Evolutionary conservation across 2,329 filamentous ascomycete species (phyloP), one percentile per base, ranked within the genome.

Genomic region (Graphilbum fragrans): DNA sequence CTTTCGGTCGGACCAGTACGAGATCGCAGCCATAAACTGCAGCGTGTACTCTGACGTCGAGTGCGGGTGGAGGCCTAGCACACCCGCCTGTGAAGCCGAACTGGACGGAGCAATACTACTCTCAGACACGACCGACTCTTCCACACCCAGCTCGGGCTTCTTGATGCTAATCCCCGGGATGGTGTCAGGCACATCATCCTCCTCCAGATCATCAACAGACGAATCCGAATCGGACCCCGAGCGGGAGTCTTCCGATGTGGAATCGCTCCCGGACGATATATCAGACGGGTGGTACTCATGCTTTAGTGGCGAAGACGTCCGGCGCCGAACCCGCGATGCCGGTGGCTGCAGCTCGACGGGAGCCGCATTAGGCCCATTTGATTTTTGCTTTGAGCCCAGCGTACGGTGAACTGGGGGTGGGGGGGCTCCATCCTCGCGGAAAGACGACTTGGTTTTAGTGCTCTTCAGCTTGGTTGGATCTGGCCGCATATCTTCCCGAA

Each of bases 281-380:
- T 80, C 75, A 1, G 92, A 96, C 14, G 90, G 90, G 47, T 88
- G 81, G 53, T 95, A 98, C 62, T 98, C 90, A 56, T 96, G 90
- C 64, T 98, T 98, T 38, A 98, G 67, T 0, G 92, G 92, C 2
- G 92, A 98, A 0, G 92, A 96, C 2, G 79, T 82, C 17, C 87
- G 77, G 35, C 88, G 77, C 54, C 81, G 74, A 19, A 75, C 49
- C 58, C 58, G 69, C 48, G 57, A 58, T 50, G 52, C 58, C 52
- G 56, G 62, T 56, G 47, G 64, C 53, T 42, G 60, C 50, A 51
- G 58, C 51, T 64, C 79, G 53, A 54, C 66, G 55, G 58, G 78
- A 49, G 56, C 68, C 43, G 45, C 12, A 14, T 65, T 61, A 53
- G 64, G 57, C 48, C 54, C 38, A 56, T n/a, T n/a, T n/a, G n/a